Conservation (phyloP, 2,329 filamentous ascomycete species). For the Dactylella cylindrospora region DNA sequence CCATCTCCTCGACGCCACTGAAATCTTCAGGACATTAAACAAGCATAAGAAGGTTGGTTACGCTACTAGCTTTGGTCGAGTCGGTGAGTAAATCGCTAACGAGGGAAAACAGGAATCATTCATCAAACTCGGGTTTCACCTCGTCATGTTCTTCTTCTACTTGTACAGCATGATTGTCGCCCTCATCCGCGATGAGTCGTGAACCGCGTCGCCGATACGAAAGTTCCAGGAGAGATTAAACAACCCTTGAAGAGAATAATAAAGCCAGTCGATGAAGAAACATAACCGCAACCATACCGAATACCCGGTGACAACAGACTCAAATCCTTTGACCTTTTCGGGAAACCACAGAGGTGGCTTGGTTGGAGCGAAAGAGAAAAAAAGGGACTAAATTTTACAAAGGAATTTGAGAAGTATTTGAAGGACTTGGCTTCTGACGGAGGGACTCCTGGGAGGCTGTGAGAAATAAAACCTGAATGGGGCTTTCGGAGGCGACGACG, state of each 20-base stretch:
- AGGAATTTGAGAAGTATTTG: no score
- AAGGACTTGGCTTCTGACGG: no score
- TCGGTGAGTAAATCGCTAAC: background rate
- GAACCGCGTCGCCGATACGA: conserved; percentile 44
- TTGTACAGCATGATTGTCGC: conserved; percentile 98
- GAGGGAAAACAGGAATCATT: conserved; percentile 76
- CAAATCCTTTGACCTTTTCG: no score
- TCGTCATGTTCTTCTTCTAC: conserved; percentile 99
- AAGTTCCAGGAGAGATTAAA: conserved; percentile 41
- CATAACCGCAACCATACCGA: no score
- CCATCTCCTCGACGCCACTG: conserved; percentile 92
- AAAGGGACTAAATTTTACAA: no score
- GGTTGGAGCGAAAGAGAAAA: no score
- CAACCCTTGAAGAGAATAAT: conserved; percentile 8
- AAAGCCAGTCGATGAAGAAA: background rate
- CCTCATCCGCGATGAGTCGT: conserved; percentile 64
- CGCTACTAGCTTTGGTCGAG: background rate
- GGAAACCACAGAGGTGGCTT: no score
- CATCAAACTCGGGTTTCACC: conserved; percentile 96
- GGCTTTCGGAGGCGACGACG: no score
- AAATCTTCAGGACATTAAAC: conserved; percentile 99
- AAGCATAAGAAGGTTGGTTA: conserved; percentile 83
- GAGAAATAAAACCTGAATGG: no score
- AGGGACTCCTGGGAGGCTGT: no score
- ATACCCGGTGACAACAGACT: no score